These are phyloP conservation scores for Lasiosphaeria ovina DNA, from an alignment of 495 filamentous ascomycete species.

Conservation along the genomic window DNA sequence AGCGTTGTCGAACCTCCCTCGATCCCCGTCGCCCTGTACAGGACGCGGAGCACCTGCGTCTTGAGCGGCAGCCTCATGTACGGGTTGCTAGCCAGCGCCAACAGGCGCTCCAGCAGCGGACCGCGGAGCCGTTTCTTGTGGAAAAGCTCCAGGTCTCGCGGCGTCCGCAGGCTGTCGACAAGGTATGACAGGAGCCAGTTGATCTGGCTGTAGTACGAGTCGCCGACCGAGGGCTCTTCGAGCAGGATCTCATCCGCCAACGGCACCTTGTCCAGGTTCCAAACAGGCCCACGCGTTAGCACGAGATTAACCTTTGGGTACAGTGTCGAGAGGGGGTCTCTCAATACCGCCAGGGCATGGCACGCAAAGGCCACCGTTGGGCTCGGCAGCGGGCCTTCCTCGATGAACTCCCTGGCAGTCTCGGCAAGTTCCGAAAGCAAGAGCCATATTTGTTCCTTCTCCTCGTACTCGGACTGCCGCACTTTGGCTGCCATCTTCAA, in stretches of 20 bases:
- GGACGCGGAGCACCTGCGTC: conserved; percentile 66
- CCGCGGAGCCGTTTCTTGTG: conserved; percentile 58
- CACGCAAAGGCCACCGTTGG: conserved; percentile 72
- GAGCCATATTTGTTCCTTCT: conserved; percentile 72
- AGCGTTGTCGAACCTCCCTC: conserved; percentile 80
- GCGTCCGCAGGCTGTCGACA: conserved; percentile 55
- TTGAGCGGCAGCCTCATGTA: conserved; percentile 57
- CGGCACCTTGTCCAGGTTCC: conserved; percentile 72
- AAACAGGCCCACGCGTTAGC: conserved; percentile 69
- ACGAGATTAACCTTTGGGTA: conserved; percentile 87
- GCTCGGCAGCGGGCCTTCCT: conserved; percentile 63
- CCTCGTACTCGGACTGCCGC: conserved; percentile 67
- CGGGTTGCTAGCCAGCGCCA: conserved; percentile 67
- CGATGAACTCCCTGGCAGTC: conserved; percentile 56
- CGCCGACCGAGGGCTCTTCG: conserved; percentile 67
- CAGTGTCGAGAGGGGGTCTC: conserved; percentile 75
- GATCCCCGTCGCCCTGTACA: conserved; percentile 71
- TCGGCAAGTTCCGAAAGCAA: conserved; percentile 76
- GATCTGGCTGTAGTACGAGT: conserved; percentile 71
- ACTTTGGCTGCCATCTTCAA: conserved; percentile 63
- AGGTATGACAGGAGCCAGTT: conserved; percentile 80
- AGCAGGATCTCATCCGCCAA: conserved; percentile 71
- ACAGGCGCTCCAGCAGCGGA: conserved; percentile 69
- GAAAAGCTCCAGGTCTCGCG: conserved; percentile 75
- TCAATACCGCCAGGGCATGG: conserved; percentile 63